Evolutionary conservation across 2,329 filamentous ascomycete species (phyloP).

Genomic region (Diaporthe vexans): DNA sequence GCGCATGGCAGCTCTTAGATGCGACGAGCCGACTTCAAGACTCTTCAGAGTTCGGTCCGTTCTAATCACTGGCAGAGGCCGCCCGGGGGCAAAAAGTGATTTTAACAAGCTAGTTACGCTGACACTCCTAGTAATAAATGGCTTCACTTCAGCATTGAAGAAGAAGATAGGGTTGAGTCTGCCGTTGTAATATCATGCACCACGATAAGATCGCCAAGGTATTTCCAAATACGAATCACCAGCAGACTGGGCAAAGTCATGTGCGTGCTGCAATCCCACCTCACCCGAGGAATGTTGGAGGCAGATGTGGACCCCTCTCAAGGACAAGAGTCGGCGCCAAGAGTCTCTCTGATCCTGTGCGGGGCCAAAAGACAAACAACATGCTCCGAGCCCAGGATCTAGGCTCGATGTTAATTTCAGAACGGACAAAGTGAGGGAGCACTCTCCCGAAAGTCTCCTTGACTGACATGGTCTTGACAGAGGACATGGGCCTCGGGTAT

Average conservation of each 20-base stretch:
- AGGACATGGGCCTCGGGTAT: too few relatives aligned
- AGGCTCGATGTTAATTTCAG: neutral
- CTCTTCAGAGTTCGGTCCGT: neutral
- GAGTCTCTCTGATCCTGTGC: neutral
- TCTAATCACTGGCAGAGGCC: neutral
- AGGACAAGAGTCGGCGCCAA: constrained; percentile 24
- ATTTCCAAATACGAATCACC: neutral
- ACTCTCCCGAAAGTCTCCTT: neutral
- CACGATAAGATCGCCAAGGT: neutral
- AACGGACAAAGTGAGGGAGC: neutral
- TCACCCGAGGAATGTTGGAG: neutral
- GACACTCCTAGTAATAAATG: neutral
- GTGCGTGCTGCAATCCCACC: neutral
- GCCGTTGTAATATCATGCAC: constrained; percentile 4
- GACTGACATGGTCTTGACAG: neutral
- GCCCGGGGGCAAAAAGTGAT: neutral
- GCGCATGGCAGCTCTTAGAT: neutral
- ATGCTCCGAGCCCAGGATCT: neutral
- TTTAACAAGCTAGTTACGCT: neutral
- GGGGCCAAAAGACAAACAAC: constrained; percentile 6
- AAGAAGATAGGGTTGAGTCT: neutral
- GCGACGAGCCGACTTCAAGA: neutral
- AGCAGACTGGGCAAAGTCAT: constrained; percentile 6
- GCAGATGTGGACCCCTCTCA: neutral
- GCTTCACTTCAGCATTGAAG: neutral